These are phyloP conservation scores for Glycine latifolia DNA, from an alignment of 306 rosid genomes.

Conservation along the genomic window DNA sequence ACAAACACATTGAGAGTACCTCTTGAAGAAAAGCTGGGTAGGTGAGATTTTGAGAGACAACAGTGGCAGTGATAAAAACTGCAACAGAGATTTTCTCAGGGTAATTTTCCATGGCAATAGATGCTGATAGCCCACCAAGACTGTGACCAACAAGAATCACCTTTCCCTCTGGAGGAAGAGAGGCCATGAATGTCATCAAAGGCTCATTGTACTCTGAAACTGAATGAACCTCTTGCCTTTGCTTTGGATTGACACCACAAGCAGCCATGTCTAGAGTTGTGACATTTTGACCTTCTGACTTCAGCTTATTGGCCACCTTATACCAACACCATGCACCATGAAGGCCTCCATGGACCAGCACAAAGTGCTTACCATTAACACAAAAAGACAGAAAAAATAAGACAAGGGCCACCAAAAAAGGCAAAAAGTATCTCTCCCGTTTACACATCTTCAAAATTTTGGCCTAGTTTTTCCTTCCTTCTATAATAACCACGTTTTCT, in stretches of 20 bases:
- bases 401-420: neutral
- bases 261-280: slow-evolving; percentile 58
- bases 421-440: neutral
- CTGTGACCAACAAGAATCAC: slow-evolving; percentile 29
- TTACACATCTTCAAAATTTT: neutral
- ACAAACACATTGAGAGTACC: no score
- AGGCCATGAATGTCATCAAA: slow-evolving; percentile 3
- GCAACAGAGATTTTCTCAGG: slow-evolving; percentile 13
- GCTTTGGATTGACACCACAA: slow-evolving; percentile 51
- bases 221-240: slow-evolving; percentile 31
- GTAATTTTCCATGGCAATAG: slow-evolving; percentile 22
- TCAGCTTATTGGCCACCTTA: slow-evolving; percentile 49
- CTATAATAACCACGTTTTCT: no score
- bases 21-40: neutral
- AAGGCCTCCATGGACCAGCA: slow-evolving; percentile 54
- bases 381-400: neutral
- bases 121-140: slow-evolving; percentile 23
- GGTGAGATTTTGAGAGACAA: no score
- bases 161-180: slow-evolving; percentile 20
- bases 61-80: slow-evolving; percentile 9
- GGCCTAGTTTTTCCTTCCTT: neutral
- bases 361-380: slow-evolving; percentile 44
- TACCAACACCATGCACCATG: slow-evolving; percentile 70
- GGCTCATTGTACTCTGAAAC: slow-evolving; percentile 2
- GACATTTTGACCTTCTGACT: slow-evolving; percentile 45